Evolutionary conservation across 164 flowering plant species (phyloP), one percentile per base, ranked within the genome.

Genomic region (Malania oleifera): DNA sequence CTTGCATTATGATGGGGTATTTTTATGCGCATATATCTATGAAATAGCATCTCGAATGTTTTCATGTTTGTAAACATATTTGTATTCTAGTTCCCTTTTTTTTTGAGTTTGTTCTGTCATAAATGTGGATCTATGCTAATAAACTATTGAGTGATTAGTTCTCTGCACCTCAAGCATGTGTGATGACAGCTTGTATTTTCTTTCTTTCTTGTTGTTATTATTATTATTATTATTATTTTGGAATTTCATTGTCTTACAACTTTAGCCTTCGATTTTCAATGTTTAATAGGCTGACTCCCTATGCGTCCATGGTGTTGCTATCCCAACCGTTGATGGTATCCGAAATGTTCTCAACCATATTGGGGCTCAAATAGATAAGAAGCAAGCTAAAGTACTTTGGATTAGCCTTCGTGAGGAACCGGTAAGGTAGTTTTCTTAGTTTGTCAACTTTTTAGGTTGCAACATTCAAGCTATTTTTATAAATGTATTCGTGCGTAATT

Each of bases 271-370:
- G 44, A 6, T 56, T 62, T 37, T 60, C 50, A 49, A 22, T 41
- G 1, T 1, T 54, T 56, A 17, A 50, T 61, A 91, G 98, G 98
- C 91, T 13, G 85, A 76, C 23, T 78, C 86, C 7, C 70, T 80
- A 56, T 89, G 61, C 66, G 98, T 92, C 19, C 93, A 92, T 66
- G 98, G 98, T 58, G 98, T 92, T 56, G 96, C 98, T 26, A 92
- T 89, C 61, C 96, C 98, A 31, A 92, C 92, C 9, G 74, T 64
- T 34, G 83, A 75, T 45, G 98, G 98, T 34, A 89, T 89, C 35
- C 79, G 72, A 14, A 89, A 89, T 79, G 95, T 91, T 60, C 92
- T 89, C 57, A 71, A 81, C 58, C 83, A 92, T 70, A 77, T 92
- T 58, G 85, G 92, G n/a, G 77, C 82, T 46, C 83, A 74, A 65